phyloP scores from a whole-genome alignment of 2,329 filamentous ascomycete species.

The Ambrosiella beaveri region DNA sequence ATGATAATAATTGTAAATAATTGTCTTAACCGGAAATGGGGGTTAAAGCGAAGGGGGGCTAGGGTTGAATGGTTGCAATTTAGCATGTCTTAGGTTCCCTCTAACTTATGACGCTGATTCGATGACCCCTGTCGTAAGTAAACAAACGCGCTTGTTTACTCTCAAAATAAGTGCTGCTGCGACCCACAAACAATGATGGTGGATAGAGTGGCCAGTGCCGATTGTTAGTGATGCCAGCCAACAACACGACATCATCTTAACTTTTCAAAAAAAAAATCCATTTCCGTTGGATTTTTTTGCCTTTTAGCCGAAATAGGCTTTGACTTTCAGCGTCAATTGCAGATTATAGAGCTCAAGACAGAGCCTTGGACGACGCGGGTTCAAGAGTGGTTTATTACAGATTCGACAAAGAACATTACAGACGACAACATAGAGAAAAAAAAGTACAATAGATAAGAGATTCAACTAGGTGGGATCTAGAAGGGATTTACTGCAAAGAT shows the following conservation, averaged over 20 bases:
- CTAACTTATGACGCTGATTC: neutral
- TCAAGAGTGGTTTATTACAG: neutral
- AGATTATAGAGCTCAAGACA: too few species aligned
- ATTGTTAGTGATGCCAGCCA: too few species aligned
- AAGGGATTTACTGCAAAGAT: conserved; percentile 3
- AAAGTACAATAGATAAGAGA: neutral
- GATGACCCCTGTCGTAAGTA: neutral
- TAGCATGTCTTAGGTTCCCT: neutral
- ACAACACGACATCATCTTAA: too few species aligned
- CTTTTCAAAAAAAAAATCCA: too few species aligned
- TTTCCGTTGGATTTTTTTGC: too few species aligned
- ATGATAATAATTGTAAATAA: neutral
- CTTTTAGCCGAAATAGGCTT: too few species aligned
- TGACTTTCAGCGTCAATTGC: too few species aligned
- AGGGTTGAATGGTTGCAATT: neutral
- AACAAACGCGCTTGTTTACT: conserved; percentile 1
- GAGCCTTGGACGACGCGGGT: too few species aligned
- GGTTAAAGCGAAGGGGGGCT: neutral
- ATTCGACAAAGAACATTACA: neutral
- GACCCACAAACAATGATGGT: too few species aligned
- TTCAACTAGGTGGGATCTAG: neutral
- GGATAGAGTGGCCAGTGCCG: too few species aligned
- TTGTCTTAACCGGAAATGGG: neutral
- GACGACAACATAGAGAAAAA: neutral
- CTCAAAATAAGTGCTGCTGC: neutral